Conservation (phyloP, 164 flowering plant genomes). For the Litsea cubeba region DNA sequence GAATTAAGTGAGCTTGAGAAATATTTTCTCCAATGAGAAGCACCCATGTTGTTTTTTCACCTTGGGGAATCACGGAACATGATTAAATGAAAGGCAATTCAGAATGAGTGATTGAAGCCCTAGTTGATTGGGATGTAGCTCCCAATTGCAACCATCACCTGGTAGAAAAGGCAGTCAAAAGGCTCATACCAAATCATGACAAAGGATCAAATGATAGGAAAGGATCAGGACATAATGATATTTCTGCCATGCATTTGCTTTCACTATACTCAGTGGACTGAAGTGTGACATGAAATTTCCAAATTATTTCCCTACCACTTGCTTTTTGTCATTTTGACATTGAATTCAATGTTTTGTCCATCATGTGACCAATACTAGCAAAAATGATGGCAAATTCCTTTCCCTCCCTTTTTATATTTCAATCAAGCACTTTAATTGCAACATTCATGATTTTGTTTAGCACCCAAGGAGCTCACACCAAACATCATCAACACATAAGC, state of each 20-base stretch:
- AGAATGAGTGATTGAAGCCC: not conserved
- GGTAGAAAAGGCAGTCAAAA: constrained; percentile 1
- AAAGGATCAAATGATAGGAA: constrained; percentile 1
- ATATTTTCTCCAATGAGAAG: not conserved
- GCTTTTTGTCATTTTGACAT: constrained; percentile 2
- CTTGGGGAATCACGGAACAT: not conserved
- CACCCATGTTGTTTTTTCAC: not conserved
- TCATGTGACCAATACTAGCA: not conserved
- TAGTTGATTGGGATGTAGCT: not conserved
- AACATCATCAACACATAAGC: constrained; percentile 3
- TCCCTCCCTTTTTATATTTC: not conserved
- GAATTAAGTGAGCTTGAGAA: not conserved
- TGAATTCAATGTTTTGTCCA: not conserved
- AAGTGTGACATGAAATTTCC: not conserved
- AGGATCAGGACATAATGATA: constrained; percentile 1
- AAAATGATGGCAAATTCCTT: not conserved
- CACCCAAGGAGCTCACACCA: not conserved
- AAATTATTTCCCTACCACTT: not conserved
- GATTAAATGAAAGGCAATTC: not conserved
- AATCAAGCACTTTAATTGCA: not conserved
- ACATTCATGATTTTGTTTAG: constrained; percentile 6
- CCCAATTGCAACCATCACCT: not conserved
- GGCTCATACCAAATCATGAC: constrained; percentile 4
- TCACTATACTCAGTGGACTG: not conserved
- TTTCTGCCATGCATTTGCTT: not conserved